Base-by-base conservation (phyloP, 2,329 filamentous ascomycete species). In the Scopulariopsis brevicaulis region DNA sequence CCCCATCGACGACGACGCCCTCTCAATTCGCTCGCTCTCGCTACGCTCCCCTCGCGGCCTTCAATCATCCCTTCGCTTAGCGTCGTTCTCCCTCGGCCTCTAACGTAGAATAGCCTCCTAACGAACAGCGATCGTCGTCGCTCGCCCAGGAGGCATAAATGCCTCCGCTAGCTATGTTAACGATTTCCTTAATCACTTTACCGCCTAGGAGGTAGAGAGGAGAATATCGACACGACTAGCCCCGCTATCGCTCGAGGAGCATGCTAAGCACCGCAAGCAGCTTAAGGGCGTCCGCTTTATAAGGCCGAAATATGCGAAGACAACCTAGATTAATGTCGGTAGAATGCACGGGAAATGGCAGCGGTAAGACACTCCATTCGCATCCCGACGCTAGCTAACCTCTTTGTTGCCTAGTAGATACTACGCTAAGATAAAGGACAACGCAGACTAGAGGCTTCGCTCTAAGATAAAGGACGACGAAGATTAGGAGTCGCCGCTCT, bases 311-410 rank as follows among this genome's bases (percentile, higher is more conserved):
- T 64, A 63, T 57, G 62, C 61, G 53, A 32, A 60, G 18, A 5
- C 63, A 58, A 64, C 58, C 8, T 32, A 65, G 54, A 64, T 66
- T 25, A 66, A 66, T 32, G 46, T 66, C 15, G 59, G 52, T 46
- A 58, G 63, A 14, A 63, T 66, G 35, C 63, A 60, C 8, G 57
- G 58, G 24, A 65, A 65, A 62, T 65, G 50, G 64, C 63, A 60
- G 58, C 50, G 40, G 62, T 66, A 63, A 55, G 46, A 52, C n/a
- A 14, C 18, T 37, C 34, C 34, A 40, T 51, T 59, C 54, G 2
- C 11, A 55, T 14, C 34, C 54, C 12, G 53, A 37, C 14, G 46
- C 59, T 63, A 35, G 53, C n/a, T 54, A 52, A 52, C 12, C 20
- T n/a, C 11, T n/a, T 28, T 28, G 28, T 53, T 8, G 24, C 62